A percentile compares a stretch with the other conserved stretches of the same genome.
These are phyloP conservation scores for Macrotyloma uniflorum DNA, from an alignment of 306 rosid species.

Conservation along the genomic window DNA sequence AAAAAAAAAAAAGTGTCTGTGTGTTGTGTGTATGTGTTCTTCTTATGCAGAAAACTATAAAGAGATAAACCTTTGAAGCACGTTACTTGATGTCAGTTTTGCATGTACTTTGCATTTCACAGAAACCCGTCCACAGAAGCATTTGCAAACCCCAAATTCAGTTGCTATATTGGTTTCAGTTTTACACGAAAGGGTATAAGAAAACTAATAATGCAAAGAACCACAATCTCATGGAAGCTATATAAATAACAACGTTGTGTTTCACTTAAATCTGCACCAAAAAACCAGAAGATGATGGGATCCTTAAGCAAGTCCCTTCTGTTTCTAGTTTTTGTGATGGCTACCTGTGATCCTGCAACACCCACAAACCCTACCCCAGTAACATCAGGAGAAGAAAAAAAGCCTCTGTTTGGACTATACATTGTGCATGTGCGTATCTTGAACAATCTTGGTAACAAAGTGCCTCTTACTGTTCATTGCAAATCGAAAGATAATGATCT, in stretches of 20 bases:
- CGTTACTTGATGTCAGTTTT: not conserved
- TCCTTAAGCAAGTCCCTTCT: not conserved
- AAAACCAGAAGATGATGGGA: not conserved
- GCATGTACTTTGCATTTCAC: not conserved
- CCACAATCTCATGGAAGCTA: not conserved
- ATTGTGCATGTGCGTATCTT: not conserved
- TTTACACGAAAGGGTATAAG: not conserved
- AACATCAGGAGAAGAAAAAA: not conserved
- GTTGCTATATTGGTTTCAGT: not conserved
- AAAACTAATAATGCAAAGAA: not conserved
- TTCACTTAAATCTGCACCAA: not conserved
- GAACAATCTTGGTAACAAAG: not conserved
- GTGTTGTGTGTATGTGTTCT: too few relatives aligned
- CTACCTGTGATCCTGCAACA: too few relatives aligned
- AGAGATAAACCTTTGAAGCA: not conserved
- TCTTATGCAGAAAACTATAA: too few relatives aligned
- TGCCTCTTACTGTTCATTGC: not conserved
- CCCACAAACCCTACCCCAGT: not conserved
- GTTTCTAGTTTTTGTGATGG: not conserved
- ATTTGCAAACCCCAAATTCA: not conserved
- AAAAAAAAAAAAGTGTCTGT: too few relatives aligned
- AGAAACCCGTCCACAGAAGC: not conserved
- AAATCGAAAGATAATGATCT: slow-evolving; percentile 24
- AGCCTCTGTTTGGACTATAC: not conserved
- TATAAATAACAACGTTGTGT: not conserved